These are phyloP conservation scores for Leucaena leucocephala DNA, from an alignment of 306 rosid genomes.

Conservation along the genomic window DNA sequence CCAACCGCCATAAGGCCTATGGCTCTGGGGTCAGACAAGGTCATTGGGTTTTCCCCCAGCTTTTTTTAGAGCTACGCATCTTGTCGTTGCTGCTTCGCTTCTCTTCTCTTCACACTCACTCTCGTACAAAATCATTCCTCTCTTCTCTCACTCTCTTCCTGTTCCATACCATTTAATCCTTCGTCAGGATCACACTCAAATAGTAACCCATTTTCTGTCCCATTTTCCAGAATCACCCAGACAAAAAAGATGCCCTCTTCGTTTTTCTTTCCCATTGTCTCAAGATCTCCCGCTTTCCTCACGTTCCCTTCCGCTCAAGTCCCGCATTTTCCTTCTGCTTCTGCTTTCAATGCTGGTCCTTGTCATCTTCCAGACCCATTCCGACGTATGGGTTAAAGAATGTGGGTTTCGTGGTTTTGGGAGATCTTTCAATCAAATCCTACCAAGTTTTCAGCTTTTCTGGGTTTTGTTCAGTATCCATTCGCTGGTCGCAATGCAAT, in stretches of 20 bases:
- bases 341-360: conserved; percentile 42
- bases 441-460: conserved; percentile 40
- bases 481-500: conserved; percentile 53
- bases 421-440: conserved; percentile 34
- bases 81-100: conserved; percentile 36
- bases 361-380: conserved; percentile 41
- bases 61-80: conserved; percentile 19
- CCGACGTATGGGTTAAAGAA: conserved; percentile 44
- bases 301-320: conserved; percentile 29
- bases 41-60: conserved; percentile 48
- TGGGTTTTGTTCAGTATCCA: conserved; percentile 25
- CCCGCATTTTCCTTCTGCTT: conserved; percentile 35
- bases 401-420: conserved; percentile 33
- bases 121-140: conserved; percentile 5
- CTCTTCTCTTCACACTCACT: conserved; percentile 28
- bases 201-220: neutral
- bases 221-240: neutral
- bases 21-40: conserved; percentile 35
- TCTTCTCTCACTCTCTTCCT: conserved; percentile 1
- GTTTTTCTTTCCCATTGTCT: conserved; percentile 28
- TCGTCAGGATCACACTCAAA: neutral
- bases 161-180: conserved; percentile 24
- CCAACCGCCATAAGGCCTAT: conserved; percentile 48
- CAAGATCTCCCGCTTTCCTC: conserved; percentile 48
- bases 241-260: conserved; percentile 31